A percentile compares a stretch with the other conserved stretches of the same genome.
Conservation (phyloP, 257 asterid genomes). For the Apocynum venetum region DNA sequence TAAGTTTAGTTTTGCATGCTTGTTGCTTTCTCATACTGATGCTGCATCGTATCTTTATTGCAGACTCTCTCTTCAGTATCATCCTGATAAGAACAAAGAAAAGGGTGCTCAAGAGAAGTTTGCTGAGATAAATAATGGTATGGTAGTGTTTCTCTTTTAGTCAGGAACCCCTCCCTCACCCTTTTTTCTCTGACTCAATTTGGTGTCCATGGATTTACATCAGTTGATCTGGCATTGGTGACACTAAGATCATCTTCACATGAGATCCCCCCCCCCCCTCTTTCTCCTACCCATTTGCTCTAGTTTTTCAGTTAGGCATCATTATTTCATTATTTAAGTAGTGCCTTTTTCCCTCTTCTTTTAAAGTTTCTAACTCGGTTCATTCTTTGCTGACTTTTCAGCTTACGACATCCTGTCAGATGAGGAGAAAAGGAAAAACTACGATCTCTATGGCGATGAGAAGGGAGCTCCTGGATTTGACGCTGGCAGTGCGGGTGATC, state of each 20-base stretch:
- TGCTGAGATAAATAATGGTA: constrained; percentile 93
- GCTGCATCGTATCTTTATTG: constrained; percentile 9
- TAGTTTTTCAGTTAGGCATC: not conserved
- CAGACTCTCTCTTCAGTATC: constrained; percentile 91
- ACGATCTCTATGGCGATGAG: constrained; percentile 91
- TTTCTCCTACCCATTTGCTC: not conserved
- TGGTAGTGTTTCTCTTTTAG: not conserved
- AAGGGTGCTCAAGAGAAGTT: constrained; percentile 94
- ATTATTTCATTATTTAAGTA: not conserved
- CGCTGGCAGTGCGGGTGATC: constrained; percentile 51
- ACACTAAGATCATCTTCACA: not conserved
- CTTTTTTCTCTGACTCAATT: not conserved
- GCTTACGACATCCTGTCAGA: constrained; percentile 90
- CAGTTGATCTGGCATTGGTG: not conserved
- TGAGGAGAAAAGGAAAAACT: constrained; percentile 86
- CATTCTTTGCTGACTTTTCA: constrained; percentile 33
- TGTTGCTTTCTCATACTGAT: constrained; percentile 1
- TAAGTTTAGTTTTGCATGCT: not conserved
- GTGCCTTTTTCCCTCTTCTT: not conserved
- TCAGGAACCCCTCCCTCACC: not conserved
- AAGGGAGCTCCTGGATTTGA: constrained; percentile 69
- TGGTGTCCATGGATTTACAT: not conserved
- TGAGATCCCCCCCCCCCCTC: not conserved
- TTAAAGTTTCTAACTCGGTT: not conserved
- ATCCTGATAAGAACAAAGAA: constrained; percentile 92